Evolutionary conservation across 2,329 filamentous ascomycete species (phyloP), one percentile per base, ranked within the genome.

Genomic region (Penicillium concentricum): DNA sequence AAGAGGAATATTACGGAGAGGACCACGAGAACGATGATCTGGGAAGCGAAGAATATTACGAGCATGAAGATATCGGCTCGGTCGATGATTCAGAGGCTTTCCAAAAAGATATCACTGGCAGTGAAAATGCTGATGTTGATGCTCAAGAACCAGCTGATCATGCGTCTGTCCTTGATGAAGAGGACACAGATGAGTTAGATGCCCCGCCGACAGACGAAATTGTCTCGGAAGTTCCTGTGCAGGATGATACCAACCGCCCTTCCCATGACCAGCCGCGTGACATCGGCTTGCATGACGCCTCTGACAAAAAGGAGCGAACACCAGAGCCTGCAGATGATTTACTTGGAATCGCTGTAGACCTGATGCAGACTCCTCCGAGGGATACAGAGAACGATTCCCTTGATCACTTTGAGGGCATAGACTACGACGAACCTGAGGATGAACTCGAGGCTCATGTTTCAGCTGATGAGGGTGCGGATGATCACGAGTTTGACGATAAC

Each of bases 321-420:
- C 56, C 58, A 24, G 62, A 64, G 12, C 61, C 62, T 22, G 61
- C 62, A 39, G 62, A 74, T 61, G 66, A 72, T 54, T 57, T 71
- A 48, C 66, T 73, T 46, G 72, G 65, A 51, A 66, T 69, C 51
- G 63, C 69, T 54, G 72, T 72, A 51, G 72, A 73, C 43, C 44
- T 71, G 16, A 65, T 73, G 56, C 67, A 70, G 35, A 72, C 61
- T 32, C 63, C 64, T 45, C 54, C 57, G 24, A 60, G 66, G 51
- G 52, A 57, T 38, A 37, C 39, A 30, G 54, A 52, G 20, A 37
- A 54, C n/a, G 51, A 58, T 26, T 46, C 48, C 8, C 28, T 43
- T 18, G 56, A 61, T 24, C 42, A 61, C 46, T 26, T 55, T 30
- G 56, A 61, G 34, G 54, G 56, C 37, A 38, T 51, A 46, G 56